A percentile compares a stretch with the other conserved stretches of the same genome.
Conservation (phyloP, 805 yeast genomes). For the Candida easanensis region DNA sequence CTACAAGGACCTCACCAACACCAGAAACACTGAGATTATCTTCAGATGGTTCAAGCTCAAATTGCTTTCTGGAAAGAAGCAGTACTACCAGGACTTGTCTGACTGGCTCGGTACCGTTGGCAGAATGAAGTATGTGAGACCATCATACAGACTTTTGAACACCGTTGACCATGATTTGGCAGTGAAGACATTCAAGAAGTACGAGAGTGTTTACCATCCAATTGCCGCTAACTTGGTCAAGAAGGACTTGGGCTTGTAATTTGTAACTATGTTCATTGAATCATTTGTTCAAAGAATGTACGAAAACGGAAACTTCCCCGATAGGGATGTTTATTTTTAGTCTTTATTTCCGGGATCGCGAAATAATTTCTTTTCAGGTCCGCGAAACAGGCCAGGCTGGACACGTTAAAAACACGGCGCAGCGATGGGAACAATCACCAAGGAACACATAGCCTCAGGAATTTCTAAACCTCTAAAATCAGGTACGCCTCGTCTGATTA, state of each 20-base stretch:
- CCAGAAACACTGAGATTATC: constrained; percentile 77
- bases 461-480: too few relatives aligned
- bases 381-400: background rate
- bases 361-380: background rate
- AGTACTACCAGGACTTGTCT: constrained; percentile 54
- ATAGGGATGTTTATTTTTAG: background rate
- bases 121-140: constrained; percentile 91
- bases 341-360: background rate
- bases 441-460: too few relatives aligned
- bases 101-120: constrained; percentile 91
- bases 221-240: constrained; percentile 80
- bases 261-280: background rate
- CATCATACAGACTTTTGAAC: constrained; percentile 69
- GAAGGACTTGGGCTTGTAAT: constrained; percentile 62
- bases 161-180: constrained; percentile 67
- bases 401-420: background rate
- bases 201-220: constrained; percentile 70
- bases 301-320: background rate
- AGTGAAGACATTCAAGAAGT: constrained; percentile 55
- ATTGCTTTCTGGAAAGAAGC: constrained; percentile 47
- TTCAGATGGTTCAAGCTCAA: constrained; percentile 75
- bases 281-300: background rate
- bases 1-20: constrained; percentile 39
- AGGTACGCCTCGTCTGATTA: too few relatives aligned
- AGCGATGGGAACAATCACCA: too few relatives aligned